A percentile compares a stretch with the other conserved stretches of the same genome.
Evolutionary conservation across 108 stramenopile species (phyloP).

Genomic region (Nannochloropsis oceanica): DNA sequence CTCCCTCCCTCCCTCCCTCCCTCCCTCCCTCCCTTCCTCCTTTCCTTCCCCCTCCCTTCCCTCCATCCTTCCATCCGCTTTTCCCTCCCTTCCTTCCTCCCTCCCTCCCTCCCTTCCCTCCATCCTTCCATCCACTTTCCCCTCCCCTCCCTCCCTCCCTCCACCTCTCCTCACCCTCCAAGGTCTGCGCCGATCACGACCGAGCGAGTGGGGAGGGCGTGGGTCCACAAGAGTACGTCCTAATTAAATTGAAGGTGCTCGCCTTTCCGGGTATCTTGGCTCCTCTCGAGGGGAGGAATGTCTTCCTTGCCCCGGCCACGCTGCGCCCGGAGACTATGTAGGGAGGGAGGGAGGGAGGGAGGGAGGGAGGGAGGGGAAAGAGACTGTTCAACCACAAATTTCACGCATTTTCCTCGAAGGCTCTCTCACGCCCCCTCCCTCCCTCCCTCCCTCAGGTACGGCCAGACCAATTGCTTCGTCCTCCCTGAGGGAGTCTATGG

Average conservation of each 20-base stretch:
- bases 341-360: background rate
- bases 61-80: background rate
- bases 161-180: background rate
- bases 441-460: no score
- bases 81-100: background rate
- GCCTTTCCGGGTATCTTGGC: conserved; percentile 48
- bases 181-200: conserved; percentile 98
- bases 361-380: background rate
- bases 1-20: background rate
- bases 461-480: conserved; percentile 98
- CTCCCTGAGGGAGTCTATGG: conserved; percentile 92
- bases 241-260: conserved; percentile 87
- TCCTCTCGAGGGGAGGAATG: conserved; percentile 25
- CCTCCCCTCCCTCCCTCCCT: background rate
- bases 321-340: conserved; percentile 91
- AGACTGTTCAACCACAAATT: no score
- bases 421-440: no score
- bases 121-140: background rate
- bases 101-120: background rate
- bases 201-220: conserved; percentile 89
- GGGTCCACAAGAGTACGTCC: conserved; percentile 92
- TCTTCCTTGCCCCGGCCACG: conserved; percentile 90
- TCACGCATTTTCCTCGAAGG: no score
- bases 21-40: background rate
- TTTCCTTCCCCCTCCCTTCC: background rate